Percentiles rank a stretch among this genome's conserved stretches.
These are phyloP conservation scores for Fusarium sp. DNA, from an alignment of 2,329 filamentous ascomycete genomes.

Conservation along the genomic window DNA sequence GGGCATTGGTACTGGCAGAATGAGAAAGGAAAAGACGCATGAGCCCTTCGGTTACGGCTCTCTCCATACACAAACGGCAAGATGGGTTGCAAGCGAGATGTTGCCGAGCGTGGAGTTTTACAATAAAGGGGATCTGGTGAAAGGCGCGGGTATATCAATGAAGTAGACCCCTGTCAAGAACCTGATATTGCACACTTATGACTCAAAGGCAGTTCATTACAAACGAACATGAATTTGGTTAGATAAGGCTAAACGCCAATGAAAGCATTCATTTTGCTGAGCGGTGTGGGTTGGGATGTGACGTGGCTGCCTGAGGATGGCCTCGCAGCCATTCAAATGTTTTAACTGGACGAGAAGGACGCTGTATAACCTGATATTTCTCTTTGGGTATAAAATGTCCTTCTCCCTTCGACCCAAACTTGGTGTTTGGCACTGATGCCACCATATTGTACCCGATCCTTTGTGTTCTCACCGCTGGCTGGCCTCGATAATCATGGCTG, in stretches of 20 bases:
- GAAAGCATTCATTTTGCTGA: not conserved
- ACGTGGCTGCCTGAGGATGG: constrained; percentile 30
- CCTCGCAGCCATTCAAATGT: constrained; percentile 4
- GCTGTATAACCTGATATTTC: not conserved
- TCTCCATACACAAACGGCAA: constrained; percentile 68
- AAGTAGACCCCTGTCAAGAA: constrained; percentile 12
- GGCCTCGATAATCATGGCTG: not conserved
- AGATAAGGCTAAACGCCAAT: constrained; percentile 4
- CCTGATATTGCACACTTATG: not conserved
- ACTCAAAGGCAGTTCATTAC: not conserved
- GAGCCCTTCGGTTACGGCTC: constrained; percentile 69
- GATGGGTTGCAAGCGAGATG: constrained; percentile 68
- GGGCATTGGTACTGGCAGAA: constrained; percentile 41
- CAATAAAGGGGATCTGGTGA: constrained; percentile 62
- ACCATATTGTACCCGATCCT: not conserved
- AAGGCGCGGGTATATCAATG: constrained; percentile 56
- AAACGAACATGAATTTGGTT: not conserved
- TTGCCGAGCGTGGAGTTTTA: constrained; percentile 64
- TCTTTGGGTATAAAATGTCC: not conserved
- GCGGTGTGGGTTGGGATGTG: constrained; percentile 22
- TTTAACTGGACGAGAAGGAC: constrained; percentile 7
- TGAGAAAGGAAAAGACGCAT: constrained; percentile 59
- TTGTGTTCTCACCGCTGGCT: not conserved
- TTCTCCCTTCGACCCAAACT: not conserved
- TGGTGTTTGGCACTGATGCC: not conserved